Evolutionary conservation across 1,284 basidiomycete genomes (phyloP), one percentile per base, ranked within the genome.

Genomic region (Boletus sp.): DNA sequence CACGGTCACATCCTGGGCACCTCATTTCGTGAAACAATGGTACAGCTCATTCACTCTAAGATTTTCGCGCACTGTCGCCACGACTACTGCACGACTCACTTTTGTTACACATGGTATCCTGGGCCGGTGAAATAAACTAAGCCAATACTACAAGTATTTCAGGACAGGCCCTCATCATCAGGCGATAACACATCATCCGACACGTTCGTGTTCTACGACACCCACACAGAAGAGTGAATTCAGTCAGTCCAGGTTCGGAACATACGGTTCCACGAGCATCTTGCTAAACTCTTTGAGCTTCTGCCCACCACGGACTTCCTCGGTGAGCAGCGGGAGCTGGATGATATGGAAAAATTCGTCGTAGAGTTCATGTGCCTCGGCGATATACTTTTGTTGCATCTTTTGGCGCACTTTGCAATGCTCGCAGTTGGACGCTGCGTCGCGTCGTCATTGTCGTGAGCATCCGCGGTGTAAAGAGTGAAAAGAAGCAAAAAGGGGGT

Each of bases 311-410:
- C 96, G 80, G 4, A 99, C 94, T 71, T 99, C 96, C 67, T 98
- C 94, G 5, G 94, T 98, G 50, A 98, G 79, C 30, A 99, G 73
- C 3, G 95, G 95, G 48, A 99, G 81, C 66, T 88, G 84, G 37
- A 96, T 72, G 60, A 97, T 94, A 67, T 97, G 92, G 82, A 97
- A 97, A 67, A 95, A 94, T 65, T 97, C 91, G 69, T 92, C 91
- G 65, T 96, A 96, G 48, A 96, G 83, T 65, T 96, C 93, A 68
- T 95, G 90, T 22, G 94, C 93, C 72, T 96, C 94, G 46, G 76
- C 78, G 25, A 97, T 81, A 67, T 97, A 97, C 69, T 96, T 97
- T 70, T 94, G 91, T 71, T 97, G 95, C 94, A 99, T 99, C 72
- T 88, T 89, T 71, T 94, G 87, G 53, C 95, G 82, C 19, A 97